Evolutionary conservation across 768 basidiomycete species (phyloP).

Genomic region (Lactarius trivialis): DNA sequence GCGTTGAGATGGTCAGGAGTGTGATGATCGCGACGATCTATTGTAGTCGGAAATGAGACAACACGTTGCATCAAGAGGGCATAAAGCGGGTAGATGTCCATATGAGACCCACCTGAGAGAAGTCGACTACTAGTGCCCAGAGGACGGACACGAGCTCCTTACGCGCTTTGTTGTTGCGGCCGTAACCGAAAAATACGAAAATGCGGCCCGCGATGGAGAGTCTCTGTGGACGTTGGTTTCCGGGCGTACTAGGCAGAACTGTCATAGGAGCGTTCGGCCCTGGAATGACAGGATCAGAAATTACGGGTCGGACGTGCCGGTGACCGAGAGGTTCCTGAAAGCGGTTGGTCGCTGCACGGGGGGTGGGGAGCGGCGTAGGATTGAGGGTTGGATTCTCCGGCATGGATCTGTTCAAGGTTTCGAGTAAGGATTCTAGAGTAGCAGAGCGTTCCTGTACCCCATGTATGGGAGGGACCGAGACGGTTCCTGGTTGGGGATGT

Average conservation of each 20-base stretch:
- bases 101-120: constrained; percentile 42
- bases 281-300: neutral
- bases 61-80: constrained; percentile 15
- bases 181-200: constrained; percentile 45
- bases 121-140: constrained; percentile 44
- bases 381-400: constrained; percentile 1
- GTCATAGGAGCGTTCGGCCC: neutral
- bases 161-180: constrained; percentile 44
- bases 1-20: constrained; percentile 43
- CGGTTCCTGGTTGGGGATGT: constrained; percentile 1
- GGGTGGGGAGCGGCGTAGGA: neutral
- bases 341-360: neutral
- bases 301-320: neutral
- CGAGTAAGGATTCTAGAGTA: constrained; percentile 1
- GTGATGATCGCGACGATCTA: constrained; percentile 49
- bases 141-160: constrained; percentile 48
- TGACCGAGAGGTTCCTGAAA: neutral
- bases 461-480: neutral
- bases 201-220: constrained; percentile 21
- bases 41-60: neutral
- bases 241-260: neutral
- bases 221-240: neutral
- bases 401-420: constrained; percentile 6
- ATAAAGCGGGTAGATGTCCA: neutral
- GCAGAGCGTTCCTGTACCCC: neutral